Evolutionary conservation across 2,329 filamentous ascomycete species (phyloP).

Genomic region (Colletotrichum brevisporum): DNA sequence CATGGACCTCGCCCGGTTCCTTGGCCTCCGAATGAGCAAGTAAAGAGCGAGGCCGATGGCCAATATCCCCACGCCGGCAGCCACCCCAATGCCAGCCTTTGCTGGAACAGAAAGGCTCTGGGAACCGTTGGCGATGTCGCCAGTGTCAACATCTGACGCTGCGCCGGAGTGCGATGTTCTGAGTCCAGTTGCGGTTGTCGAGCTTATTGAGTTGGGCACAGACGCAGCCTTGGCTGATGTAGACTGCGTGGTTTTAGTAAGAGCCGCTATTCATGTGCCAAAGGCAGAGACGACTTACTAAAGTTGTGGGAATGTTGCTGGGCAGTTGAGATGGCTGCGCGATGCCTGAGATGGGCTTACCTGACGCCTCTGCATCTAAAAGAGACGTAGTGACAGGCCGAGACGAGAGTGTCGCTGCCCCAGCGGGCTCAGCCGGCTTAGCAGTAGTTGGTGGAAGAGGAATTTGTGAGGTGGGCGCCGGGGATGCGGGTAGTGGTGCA

Average conservation of each 20-base stretch:
- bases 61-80: slow-evolving; percentile 58
- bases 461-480: neutral
- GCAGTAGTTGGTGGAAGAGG: slow-evolving; percentile 7
- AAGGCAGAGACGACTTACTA: slow-evolving; percentile 13
- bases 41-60: slow-evolving; percentile 56
- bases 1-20: slow-evolving; percentile 49
- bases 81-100: slow-evolving; percentile 65
- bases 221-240: slow-evolving; percentile 33
- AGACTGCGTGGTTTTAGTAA: neutral
- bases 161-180: slow-evolving; percentile 22
- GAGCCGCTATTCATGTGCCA: neutral
- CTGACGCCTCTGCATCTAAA: slow-evolving; percentile 1
- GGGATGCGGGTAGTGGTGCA: slow-evolving; percentile 17
- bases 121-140: slow-evolving; percentile 20
- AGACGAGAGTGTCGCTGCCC: slow-evolving; percentile 7
- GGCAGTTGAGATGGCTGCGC: slow-evolving; percentile 40
- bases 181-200: slow-evolving; percentile 20
- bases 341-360: slow-evolving; percentile 11
- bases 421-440: neutral
- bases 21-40: slow-evolving; percentile 54
- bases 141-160: slow-evolving; percentile 10
- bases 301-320: slow-evolving; percentile 29
- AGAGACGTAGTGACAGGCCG: neutral
- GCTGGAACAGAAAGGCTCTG: slow-evolving; percentile 58
- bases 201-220: slow-evolving; percentile 24